Conservation (phyloP, 2,329 filamentous ascomycete genomes). For the Xylogone sp. region DNA sequence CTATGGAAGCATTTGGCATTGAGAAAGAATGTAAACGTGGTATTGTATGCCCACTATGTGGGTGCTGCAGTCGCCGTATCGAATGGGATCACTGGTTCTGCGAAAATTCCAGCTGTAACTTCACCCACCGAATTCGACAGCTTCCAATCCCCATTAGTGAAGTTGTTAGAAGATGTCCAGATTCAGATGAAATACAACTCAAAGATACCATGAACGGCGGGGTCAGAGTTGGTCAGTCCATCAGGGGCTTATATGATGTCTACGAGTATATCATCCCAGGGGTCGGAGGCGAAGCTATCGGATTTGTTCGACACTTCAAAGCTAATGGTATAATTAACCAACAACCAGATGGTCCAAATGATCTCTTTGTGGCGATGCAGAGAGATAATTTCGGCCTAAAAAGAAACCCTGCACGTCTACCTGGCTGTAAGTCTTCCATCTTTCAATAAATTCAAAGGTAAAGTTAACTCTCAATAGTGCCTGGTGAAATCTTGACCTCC, state of each 20-base stretch:
- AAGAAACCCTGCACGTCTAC: constrained; percentile 34
- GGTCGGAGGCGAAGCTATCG: constrained; percentile 37
- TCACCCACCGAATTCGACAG: constrained; percentile 26
- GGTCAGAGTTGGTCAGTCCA: neutral
- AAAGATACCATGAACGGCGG: constrained; percentile 4
- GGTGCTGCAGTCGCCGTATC: constrained; percentile 55
- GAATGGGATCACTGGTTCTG: constrained; percentile 63
- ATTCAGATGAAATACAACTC: neutral
- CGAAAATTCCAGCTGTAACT: constrained; percentile 46
- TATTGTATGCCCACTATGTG: constrained; percentile 63
- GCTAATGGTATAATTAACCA: constrained; percentile 49
- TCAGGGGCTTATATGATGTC: constrained; percentile 24
- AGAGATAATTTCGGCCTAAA: constrained; percentile 39
- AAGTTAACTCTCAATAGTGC: constrained; percentile 25
- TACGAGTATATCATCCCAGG: constrained; percentile 43
- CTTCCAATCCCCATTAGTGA: constrained; percentile 6
- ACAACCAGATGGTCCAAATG: constrained; percentile 52
- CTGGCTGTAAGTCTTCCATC: constrained; percentile 29
- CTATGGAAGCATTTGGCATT: constrained; percentile 36
- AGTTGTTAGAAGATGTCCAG: constrained; percentile 8
- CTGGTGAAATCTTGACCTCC: constrained; percentile 42
- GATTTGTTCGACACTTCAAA: constrained; percentile 52
- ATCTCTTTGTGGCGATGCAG: constrained; percentile 53
- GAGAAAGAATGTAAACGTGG: constrained; percentile 54
- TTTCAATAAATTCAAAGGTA: constrained; percentile 8